A percentile compares a stretch with the other conserved stretches of the same genome.
phyloP scores from a whole-genome alignment of 495 filamentous ascomycete species.

The Xylaria acuta region DNA sequence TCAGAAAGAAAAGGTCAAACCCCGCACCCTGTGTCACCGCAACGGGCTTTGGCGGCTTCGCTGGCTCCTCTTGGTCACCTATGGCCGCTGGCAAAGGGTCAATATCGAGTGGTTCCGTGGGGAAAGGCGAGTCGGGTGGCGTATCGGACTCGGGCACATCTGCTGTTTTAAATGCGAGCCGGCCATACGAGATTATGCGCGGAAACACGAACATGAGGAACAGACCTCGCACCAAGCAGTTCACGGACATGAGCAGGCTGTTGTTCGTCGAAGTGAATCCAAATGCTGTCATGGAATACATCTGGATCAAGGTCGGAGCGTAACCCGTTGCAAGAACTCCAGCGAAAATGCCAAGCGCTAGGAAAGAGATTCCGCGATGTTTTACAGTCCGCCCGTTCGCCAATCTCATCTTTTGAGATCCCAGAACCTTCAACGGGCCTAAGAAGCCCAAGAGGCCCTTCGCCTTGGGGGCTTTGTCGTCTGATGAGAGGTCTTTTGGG shows the following conservation, averaged over 20 bases:
- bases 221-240: constrained; percentile 55
- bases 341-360: constrained; percentile 58
- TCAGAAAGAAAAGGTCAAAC: constrained; percentile 60
- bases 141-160: neutral
- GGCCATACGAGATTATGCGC: constrained; percentile 52
- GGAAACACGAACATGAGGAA: constrained; percentile 61
- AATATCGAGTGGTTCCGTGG: constrained; percentile 39
- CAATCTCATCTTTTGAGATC: constrained; percentile 49
- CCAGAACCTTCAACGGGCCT: constrained; percentile 54
- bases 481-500: constrained; percentile 31
- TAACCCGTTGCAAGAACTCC: constrained; percentile 61
- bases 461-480: constrained; percentile 22
- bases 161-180: constrained; percentile 44
- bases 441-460: constrained; percentile 51
- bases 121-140: constrained; percentile 16
- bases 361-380: constrained; percentile 55
- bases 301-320: constrained; percentile 53
- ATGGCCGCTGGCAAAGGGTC: constrained; percentile 43
- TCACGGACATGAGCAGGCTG: constrained; percentile 55
- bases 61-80: constrained; percentile 48
- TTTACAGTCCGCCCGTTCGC: constrained; percentile 43
- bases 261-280: constrained; percentile 58
- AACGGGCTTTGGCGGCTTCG: constrained; percentile 33
- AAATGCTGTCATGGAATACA: constrained; percentile 58
- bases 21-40: constrained; percentile 39